Evolutionary conservation across 139 green algal species (phyloP).

Genomic region (Coelastrella sp.): DNA sequence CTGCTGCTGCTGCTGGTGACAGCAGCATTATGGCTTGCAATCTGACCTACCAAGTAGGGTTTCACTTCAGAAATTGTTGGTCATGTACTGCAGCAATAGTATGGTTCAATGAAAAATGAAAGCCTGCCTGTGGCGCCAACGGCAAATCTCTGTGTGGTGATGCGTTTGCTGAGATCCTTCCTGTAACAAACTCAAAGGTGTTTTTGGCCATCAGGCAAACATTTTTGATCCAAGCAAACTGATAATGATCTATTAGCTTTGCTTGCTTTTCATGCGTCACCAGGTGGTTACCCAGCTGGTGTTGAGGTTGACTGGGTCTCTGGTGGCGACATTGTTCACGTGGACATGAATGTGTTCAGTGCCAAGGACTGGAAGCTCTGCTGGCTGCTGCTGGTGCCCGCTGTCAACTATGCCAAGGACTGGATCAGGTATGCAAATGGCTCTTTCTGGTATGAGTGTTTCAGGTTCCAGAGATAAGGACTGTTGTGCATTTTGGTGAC

Average conservation of each 20-base stretch:
- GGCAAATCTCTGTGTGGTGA: too few relatives aligned
- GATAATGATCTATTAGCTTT: too few relatives aligned
- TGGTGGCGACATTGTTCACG: slow-evolving; percentile 52
- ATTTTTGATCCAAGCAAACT: too few relatives aligned
- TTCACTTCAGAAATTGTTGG: too few relatives aligned
- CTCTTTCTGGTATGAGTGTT: neutral
- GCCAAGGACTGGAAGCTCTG: slow-evolving; percentile 60
- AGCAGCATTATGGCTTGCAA: too few relatives aligned
- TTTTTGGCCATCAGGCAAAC: too few relatives aligned
- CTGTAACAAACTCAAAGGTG: too few relatives aligned
- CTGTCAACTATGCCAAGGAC: slow-evolving; percentile 62
- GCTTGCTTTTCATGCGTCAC: neutral
- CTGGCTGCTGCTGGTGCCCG: slow-evolving; percentile 72
- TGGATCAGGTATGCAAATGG: slow-evolving; percentile 30
- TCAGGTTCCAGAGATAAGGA: neutral
- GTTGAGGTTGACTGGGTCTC: slow-evolving; percentile 59
- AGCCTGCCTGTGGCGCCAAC: too few relatives aligned
- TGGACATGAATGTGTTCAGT: slow-evolving; percentile 64
- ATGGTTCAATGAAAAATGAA: too few relatives aligned
- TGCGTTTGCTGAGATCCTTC: too few relatives aligned
- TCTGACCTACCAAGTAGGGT: too few relatives aligned
- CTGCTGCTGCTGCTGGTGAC: neutral
- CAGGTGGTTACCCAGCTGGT: slow-evolving; percentile 37
- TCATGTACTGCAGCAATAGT: too few relatives aligned
- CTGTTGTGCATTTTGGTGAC: neutral